Evolutionary conservation across 2,329 filamentous ascomycete species (phyloP).

Genomic region (Plenodomus biglobosus): DNA sequence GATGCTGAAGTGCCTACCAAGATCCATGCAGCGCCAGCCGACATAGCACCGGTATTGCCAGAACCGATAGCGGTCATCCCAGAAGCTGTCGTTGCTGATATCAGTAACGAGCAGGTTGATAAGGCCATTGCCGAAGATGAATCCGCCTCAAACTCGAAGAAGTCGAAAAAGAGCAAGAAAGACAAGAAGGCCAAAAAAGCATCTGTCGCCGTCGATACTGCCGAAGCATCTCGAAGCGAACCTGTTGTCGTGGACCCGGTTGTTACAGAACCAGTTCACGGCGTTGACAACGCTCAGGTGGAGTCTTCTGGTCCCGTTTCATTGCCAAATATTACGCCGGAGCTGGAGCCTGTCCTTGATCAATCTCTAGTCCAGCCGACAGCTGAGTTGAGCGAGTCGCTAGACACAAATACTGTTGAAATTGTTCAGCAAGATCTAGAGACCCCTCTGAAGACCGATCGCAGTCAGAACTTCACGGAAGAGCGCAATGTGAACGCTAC

Average conservation of each 20-base stretch:
- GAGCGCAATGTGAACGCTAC: neutral
- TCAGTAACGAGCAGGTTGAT: constrained; percentile 6
- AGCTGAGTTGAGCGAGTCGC: neutral
- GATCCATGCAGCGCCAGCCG: neutral
- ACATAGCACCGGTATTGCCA: neutral
- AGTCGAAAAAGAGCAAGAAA: constrained; percentile 33
- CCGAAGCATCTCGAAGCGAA: constrained; percentile 4
- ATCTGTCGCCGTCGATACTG: constrained; percentile 9
- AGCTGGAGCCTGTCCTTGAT: neutral
- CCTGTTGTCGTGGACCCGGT: neutral
- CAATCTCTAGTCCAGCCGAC: neutral
- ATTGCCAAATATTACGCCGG: neutral
- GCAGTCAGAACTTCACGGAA: neutral
- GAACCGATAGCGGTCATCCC: neutral
- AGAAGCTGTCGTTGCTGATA: constrained; percentile 5
- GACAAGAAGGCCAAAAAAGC: constrained; percentile 31
- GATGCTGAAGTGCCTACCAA: neutral
- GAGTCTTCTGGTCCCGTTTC: neutral
- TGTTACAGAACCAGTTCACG: neutral
- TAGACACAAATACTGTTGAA: neutral
- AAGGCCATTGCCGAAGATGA: constrained; percentile 19
- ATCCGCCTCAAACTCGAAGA: constrained; percentile 17
- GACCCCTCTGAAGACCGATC: neutral
- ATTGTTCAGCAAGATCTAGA: neutral
- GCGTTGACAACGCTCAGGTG: neutral